These are phyloP conservation scores for Penicillium atrosanguineum DNA, from an alignment of 495 filamentous ascomycete genomes.

Conservation along the genomic window DNA sequence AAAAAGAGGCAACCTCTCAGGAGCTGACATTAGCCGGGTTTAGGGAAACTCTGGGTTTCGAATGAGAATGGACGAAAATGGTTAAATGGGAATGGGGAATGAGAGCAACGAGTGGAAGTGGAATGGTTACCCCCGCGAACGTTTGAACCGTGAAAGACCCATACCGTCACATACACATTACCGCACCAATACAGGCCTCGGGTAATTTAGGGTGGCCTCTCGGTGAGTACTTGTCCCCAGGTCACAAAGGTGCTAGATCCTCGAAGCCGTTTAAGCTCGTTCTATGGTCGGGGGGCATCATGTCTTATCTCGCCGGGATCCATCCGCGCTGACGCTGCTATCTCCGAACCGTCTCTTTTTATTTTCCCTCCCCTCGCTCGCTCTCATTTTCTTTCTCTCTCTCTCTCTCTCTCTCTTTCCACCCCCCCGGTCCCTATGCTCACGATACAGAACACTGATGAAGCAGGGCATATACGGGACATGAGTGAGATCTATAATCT, in stretches of 20 bases:
- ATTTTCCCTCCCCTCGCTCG: not conserved
- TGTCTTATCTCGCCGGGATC: not conserved
- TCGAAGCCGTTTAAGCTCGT: not conserved
- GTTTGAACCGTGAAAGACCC: not conserved
- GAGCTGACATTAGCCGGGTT: too few species aligned
- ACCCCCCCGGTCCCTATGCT: too few species aligned
- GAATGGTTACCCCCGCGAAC: too few species aligned
- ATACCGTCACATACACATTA: slow-evolving; percentile 1
- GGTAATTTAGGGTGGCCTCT: slow-evolving; percentile 20
- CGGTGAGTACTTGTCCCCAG: slow-evolving; percentile 9
- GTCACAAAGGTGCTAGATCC: not conserved
- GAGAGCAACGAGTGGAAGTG: not conserved
- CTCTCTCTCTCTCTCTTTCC: too few species aligned
- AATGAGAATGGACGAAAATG: too few species aligned
- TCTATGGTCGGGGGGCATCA: not conserved
- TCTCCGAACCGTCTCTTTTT: not conserved
- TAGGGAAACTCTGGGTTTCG: too few species aligned
- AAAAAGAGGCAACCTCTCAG: too few species aligned
- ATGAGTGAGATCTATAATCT: not conserved
- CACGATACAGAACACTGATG: too few species aligned
- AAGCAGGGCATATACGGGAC: not conserved
- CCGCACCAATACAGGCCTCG: slow-evolving; percentile 8
- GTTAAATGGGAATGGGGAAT: not conserved
- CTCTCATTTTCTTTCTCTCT: not conserved
- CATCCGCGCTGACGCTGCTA: slow-evolving; percentile 3